These are phyloP conservation scores for Pleurotus sapidus DNA, from an alignment of 768 basidiomycete genomes.

Conservation along the genomic window DNA sequence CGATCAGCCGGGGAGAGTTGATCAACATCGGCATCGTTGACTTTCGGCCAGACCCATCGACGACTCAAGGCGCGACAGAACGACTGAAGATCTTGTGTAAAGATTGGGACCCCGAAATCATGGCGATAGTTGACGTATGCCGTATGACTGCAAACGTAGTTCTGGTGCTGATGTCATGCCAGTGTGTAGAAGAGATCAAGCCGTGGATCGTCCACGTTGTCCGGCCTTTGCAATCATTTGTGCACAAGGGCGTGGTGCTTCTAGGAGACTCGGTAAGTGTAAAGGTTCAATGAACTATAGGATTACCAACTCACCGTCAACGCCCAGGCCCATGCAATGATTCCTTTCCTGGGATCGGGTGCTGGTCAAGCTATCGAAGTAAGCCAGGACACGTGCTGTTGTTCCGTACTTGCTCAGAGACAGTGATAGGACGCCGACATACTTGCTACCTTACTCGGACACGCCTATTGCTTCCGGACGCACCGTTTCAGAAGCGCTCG, in stretches of 20 bases:
- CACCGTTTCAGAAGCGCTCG: background rate
- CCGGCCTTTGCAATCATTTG: background rate
- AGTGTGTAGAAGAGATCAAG: background rate
- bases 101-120: slow-evolving; percentile 1
- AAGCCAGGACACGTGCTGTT: too few relatives aligned
- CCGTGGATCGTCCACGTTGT: background rate
- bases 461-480: background rate
- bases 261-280: background rate
- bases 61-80: background rate
- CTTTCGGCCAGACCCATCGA: background rate
- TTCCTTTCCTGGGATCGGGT: slow-evolving; percentile 3
- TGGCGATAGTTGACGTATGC: background rate
- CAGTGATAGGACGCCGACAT: background rate
- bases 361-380: slow-evolving; percentile 2
- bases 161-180: background rate
- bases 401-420: background rate
- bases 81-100: background rate
- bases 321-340: slow-evolving; percentile 1
- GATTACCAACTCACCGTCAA: background rate
- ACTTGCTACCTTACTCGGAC: background rate
- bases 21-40: background rate
- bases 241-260: background rate
- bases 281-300: background rate
- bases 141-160: background rate
- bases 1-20: background rate